Percentiles rank a stretch among this genome's conserved stretches.
Evolutionary conservation across 495 filamentous ascomycete species (phyloP).

Genomic region (Hypoxylon rickii): DNA sequence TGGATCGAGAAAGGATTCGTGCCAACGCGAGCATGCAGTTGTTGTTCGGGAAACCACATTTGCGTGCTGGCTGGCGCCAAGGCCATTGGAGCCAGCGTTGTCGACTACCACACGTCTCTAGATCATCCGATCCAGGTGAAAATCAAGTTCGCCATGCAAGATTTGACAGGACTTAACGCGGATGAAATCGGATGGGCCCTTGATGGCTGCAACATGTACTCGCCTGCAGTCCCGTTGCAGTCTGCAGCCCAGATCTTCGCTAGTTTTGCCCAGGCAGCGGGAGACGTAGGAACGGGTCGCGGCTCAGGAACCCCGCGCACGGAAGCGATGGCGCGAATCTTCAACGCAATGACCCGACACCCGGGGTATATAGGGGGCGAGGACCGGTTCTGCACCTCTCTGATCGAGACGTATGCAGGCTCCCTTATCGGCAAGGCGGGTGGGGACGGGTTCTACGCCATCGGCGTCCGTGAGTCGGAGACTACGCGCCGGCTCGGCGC

Average conservation of each 20-base stretch:
- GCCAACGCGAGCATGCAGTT: slow-evolving; percentile 41
- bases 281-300: neutral
- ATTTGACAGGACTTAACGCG: neutral
- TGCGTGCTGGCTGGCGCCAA: slow-evolving; percentile 48
- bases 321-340: neutral
- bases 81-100: slow-evolving; percentile 33
- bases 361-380: slow-evolving; percentile 39
- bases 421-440: slow-evolving; percentile 45
- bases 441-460: slow-evolving; percentile 47
- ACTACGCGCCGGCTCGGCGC: slow-evolving; percentile 39
- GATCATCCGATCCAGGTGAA: neutral
- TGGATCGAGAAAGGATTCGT: slow-evolving; percentile 32
- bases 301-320: neutral
- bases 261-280: neutral
- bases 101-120: slow-evolving; percentile 39
- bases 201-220: neutral
- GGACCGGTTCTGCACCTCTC: slow-evolving; percentile 44
- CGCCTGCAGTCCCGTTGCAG: neutral
- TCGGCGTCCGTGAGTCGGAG: slow-evolving; percentile 41
- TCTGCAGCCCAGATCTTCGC: neutral
- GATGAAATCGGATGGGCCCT: neutral
- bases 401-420: slow-evolving; percentile 40
- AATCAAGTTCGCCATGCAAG: neutral
- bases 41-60: slow-evolving; percentile 50
- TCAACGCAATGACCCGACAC: neutral